phyloP scores from a whole-genome alignment of 73 alveolate species.

The Paramecium primaurelia region DNA sequence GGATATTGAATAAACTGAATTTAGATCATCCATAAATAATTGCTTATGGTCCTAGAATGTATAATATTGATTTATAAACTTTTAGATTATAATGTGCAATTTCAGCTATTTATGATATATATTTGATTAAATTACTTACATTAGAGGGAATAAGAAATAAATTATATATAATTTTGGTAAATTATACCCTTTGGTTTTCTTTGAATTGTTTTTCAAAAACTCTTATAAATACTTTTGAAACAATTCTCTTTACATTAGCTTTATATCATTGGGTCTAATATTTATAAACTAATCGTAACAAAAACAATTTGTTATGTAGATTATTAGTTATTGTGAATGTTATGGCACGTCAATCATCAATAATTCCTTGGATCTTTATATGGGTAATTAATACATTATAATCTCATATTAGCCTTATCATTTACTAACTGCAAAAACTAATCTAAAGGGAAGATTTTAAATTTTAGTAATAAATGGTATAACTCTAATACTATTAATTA shows the following conservation, averaged over 20 bases:
- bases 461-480: not conserved
- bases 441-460: not conserved
- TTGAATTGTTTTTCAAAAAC: not conserved
- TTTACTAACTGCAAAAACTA: not conserved
- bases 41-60: slow-evolving; percentile 24
- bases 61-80: not conserved
- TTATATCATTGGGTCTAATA: not conserved
- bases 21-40: not conserved
- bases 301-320: not conserved
- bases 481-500: not conserved
- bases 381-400: not conserved
- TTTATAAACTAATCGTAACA: not conserved
- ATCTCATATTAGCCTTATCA: not conserved
- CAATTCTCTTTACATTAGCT: not conserved
- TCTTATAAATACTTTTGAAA: not conserved
- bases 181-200: slow-evolving; percentile 13
- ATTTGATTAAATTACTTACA: not conserved
- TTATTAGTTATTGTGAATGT: not conserved
- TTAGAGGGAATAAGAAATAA: not conserved
- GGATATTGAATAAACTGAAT: not conserved
- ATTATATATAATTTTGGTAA: not conserved
- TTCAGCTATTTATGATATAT: slow-evolving; percentile 8
- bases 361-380: slow-evolving; percentile 44
- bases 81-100: not conserved
- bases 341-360: slow-evolving; percentile 43